Evolutionary conservation across 1,284 basidiomycete species (phyloP).

Genomic region (Phlebopus sp.): DNA sequence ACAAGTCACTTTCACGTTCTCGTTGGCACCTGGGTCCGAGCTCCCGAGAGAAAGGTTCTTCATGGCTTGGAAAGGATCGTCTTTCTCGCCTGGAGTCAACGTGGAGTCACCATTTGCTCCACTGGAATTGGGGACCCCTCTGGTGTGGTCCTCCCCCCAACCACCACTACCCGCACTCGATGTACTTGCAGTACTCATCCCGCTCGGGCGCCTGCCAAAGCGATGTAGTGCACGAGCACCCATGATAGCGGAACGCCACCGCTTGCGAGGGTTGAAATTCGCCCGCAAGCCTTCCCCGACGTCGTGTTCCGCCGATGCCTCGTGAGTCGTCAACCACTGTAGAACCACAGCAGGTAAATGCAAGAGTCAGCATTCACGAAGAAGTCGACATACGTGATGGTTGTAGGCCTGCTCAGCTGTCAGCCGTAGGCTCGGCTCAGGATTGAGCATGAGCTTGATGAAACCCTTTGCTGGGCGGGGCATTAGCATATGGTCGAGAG

Average conservation of each 20-base stretch:
- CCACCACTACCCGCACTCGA: conserved; percentile 33
- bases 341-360: conserved; percentile 3
- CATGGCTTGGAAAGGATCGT: conserved; percentile 22
- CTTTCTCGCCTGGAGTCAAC: conserved; percentile 20
- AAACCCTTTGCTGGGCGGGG: conserved; percentile 76
- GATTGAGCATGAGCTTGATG: conserved; percentile 70
- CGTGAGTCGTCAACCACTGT: conserved; percentile 69
- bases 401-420: conserved; percentile 74
- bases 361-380: conserved; percentile 2
- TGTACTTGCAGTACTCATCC: conserved; percentile 28
- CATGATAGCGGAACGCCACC: conserved; percentile 68
- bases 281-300: conserved; percentile 68
- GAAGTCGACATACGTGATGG: conserved; percentile 38
- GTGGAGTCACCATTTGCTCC: conserved; percentile 5
- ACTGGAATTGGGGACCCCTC: conserved; percentile 15
- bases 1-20: conserved; percentile 32
- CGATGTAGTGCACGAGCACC: conserved; percentile 57
- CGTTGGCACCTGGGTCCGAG: conserved; percentile 24
- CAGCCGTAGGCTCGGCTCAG: conserved; percentile 71
- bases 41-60: conserved; percentile 29
- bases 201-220: conserved; percentile 42
- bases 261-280: conserved; percentile 70
- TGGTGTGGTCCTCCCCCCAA: conserved; percentile 27
- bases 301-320: conserved; percentile 66
- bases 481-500: background rate